phyloP scores from a whole-genome alignment of 345 rosid genomes.

The Garcia nutans region DNA sequence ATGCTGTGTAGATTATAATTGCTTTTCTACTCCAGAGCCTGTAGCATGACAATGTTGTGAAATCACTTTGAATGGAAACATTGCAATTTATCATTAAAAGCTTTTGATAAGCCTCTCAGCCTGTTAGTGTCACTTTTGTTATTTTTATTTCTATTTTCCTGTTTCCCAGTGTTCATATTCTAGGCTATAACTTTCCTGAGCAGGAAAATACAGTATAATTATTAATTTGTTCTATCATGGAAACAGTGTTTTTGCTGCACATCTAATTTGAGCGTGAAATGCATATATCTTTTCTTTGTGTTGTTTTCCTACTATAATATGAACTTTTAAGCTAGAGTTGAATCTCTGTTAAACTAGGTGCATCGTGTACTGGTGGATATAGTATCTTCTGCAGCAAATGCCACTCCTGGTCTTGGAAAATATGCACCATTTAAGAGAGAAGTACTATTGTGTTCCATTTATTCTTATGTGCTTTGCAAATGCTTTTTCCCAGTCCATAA shows the following conservation, averaged over 20 bases:
- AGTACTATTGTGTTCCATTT: slow-evolving; percentile 38
- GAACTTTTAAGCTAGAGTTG: slow-evolving; percentile 13
- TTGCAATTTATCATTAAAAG: neutral
- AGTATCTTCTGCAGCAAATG: slow-evolving; percentile 83
- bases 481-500: neutral
- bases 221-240: neutral
- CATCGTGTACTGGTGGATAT: slow-evolving; percentile 90
- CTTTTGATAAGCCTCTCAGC: neutral
- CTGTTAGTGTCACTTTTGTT: neutral
- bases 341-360: slow-evolving; percentile 50
- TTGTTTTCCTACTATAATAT: neutral
- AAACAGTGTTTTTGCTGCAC: neutral
- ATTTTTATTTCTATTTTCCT: neutral
- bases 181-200: neutral
- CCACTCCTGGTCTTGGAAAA: slow-evolving; percentile 98
- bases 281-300: neutral
- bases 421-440: slow-evolving; percentile 98
- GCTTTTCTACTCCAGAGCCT: neutral
- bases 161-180: neutral
- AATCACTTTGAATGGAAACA: neutral
- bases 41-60: neutral
- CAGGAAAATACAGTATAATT: neutral
- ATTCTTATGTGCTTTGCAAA: neutral
- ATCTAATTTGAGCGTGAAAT: neutral
- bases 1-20: neutral